Evolutionary conservation across 2,329 filamentous ascomycete genomes (phyloP), one percentile per base, ranked within the genome.

Genomic region (Tolypocladium album): DNA sequence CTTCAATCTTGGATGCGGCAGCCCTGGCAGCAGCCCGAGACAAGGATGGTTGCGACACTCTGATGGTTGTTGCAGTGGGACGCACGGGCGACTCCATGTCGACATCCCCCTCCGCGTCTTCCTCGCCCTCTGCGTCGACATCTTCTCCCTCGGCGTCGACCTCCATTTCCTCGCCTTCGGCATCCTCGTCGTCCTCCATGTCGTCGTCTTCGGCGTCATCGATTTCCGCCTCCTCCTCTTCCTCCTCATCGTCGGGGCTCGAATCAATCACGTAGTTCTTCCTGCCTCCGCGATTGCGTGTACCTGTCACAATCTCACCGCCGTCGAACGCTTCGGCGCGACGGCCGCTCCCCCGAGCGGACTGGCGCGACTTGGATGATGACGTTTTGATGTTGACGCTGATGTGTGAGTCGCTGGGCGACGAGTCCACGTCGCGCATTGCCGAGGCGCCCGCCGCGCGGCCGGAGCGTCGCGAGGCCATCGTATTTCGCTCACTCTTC

Each of bases 231-330:
- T 75, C 75, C 22, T 73, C 75, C 11, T 76, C 71, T 0, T 73
- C 75, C 2, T 78, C 77, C 3, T 77, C 76, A 31, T 78, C 76
- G n/a, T 78, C 76, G 43, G 75, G 76, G 59, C 78, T 79, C 43
- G 79, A 82, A 62, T 84, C 82, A 31, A 86, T 79, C 42, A 84
- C 80, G 59, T 85, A 85, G 64, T 78, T 84, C 72, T 84, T 85
- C 72, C 83, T 82, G 22, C 76, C 77, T 7, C 79, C 80, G 11
- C 82, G 78, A 61, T 80, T 82, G 56, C 82, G 76, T 65, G 80
- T 82, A 43, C 79, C 78, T 34, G 76, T 72, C 22, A 81, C 69
- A 56, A 82, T 79, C 65, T 81, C 77, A 38, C 77, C 76, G 31
- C 75, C 76, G 31, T 72, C 72, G 58, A 79, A 79, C 53, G 68